phyloP scores from a whole-genome alignment of 2,329 filamentous ascomycete genomes.

The Elsinoe ampelina region DNA sequence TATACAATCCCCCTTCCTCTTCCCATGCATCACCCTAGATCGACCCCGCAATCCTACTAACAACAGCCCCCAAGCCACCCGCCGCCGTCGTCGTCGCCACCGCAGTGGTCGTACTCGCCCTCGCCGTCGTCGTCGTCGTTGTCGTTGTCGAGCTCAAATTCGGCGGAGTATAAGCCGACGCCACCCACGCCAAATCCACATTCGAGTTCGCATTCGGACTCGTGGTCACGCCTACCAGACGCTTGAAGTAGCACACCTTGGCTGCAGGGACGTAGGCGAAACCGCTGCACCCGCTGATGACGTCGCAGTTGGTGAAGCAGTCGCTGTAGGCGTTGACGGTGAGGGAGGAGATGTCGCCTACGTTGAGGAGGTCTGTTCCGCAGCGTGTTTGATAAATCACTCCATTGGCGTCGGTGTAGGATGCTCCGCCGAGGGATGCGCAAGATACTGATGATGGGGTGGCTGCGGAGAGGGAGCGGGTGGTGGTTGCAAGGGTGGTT shows the following conservation, averaged over 20 bases:
- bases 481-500: not conserved
- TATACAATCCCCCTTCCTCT: too few species aligned
- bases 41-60: not conserved
- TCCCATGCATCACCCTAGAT: too few species aligned
- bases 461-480: not conserved
- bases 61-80: not conserved
- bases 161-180: not conserved
- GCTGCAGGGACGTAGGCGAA: slow-evolving; percentile 13
- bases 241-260: slow-evolving; percentile 16
- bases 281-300: slow-evolving; percentile 9
- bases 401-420: slow-evolving; percentile 12
- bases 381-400: slow-evolving; percentile 13
- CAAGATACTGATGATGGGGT: not conserved
- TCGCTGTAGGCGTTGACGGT: slow-evolving; percentile 13
- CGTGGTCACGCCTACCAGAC: slow-evolving; percentile 5
- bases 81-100: too few species aligned
- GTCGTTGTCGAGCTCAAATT: not conserved
- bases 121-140: too few species aligned
- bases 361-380: slow-evolving; percentile 15
- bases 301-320: slow-evolving; percentile 15
- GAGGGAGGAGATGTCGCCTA: slow-evolving; percentile 12
- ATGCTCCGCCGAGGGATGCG: not conserved
- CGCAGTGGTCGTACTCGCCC: too few species aligned
- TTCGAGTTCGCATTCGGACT: slow-evolving; percentile 13
- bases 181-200: slow-evolving; percentile 14